Evolutionary conservation across 257 asterid genomes (phyloP), one percentile per base, ranked within the genome.

Genomic region (Handroanthus guayacan): DNA sequence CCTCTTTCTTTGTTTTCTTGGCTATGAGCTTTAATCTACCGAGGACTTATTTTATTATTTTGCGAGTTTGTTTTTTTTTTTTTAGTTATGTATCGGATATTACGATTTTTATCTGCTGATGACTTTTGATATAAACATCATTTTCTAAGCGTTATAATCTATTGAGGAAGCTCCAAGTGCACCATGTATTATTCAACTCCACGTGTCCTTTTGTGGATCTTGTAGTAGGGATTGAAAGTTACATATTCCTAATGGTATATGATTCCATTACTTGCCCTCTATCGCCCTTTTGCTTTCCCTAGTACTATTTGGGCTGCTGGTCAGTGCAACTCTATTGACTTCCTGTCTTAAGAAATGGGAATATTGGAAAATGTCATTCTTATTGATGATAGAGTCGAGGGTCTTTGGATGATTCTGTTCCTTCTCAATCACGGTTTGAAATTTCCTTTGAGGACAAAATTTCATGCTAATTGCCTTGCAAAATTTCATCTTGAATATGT

Each of bases 201-300:
- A 45, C 36, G 71, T 68, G 71, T 55, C 62, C 69, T 48, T 50
- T 67, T 8, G 1, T 56, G 67, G 77, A 77, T 81, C 69, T 83
- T 76, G 7, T 75, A 52, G 83, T 77, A 75, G 82, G 73, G 83
- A 60, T 57, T 80, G 86, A 82, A 68, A 82, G 85, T 52, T 37
- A 82, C 87, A 73, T 67, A 38, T 84, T 64, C 80, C 83, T 71
- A 82, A 83, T 67, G 71, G 39, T 74, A 62, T 58, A 62, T 58
- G 87, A 66, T 74, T 80, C 85, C 71, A 18, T 65, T 37, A 12
- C 73, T 67, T 61, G 74, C 39, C 57, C 64, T 31, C 75, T 10
- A 20, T 68, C 50, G 14, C 10, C 44, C 0, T 62, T 76, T 56
- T 78, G 65, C 81, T 67, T 60, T 1, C 67, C 74, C 39, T 66